phyloP scores from a whole-genome alignment of 2,329 filamentous ascomycete species.

The Aspergillus thermomutatus region DNA sequence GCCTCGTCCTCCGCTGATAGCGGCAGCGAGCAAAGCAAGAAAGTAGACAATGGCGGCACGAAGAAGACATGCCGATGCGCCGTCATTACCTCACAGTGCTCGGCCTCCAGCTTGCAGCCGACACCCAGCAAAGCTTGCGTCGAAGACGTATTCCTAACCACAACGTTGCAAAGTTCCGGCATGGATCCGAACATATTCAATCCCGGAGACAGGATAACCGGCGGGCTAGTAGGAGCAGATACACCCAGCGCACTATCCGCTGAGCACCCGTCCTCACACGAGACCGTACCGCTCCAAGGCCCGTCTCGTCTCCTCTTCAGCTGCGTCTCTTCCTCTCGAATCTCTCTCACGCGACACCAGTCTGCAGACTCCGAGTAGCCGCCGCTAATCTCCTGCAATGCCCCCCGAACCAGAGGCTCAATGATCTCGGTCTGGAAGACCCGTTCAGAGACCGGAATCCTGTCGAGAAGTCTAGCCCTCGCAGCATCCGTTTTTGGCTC shows the following conservation, averaged over 20 bases:
- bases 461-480: constrained; percentile 37
- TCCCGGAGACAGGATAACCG: constrained; percentile 32
- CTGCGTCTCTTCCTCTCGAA: constrained; percentile 8
- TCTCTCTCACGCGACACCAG: constrained; percentile 34
- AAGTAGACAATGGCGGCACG: constrained; percentile 49
- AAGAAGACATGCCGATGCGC: constrained; percentile 26
- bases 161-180: constrained; percentile 17
- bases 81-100: background rate
- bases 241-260: background rate
- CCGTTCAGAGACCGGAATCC: constrained; percentile 32
- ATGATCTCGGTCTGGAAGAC: constrained; percentile 27
- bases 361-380: constrained; percentile 7
- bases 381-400: constrained; percentile 33
- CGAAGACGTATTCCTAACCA: constrained; percentile 31
- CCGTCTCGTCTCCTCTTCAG: constrained; percentile 1
- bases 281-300: background rate
- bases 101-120: background rate
- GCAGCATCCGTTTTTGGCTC: constrained; percentile 51
- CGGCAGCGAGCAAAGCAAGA: constrained; percentile 42
- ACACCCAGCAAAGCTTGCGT: constrained; percentile 15
- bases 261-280: background rate
- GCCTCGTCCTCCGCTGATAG: constrained; percentile 14
- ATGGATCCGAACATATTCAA: constrained; percentile 28
- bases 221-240: constrained; percentile 14
- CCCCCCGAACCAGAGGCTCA: constrained; percentile 35